phyloP scores from a whole-genome alignment of 2,329 filamentous ascomycete species.

The Phialocephala subalpina region DNA sequence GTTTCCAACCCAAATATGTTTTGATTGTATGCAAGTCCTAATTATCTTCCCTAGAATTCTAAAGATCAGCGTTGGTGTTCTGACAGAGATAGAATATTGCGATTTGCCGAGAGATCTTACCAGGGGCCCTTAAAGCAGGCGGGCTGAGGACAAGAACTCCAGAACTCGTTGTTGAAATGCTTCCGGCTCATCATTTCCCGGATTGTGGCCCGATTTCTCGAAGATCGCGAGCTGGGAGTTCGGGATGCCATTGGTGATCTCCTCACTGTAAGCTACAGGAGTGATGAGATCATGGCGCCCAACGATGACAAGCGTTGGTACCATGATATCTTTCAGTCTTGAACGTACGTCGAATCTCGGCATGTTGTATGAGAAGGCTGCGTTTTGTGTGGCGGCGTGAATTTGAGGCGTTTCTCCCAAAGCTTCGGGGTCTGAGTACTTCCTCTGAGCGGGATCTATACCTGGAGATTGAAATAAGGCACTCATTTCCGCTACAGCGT shows the following conservation, averaged over 20 bases:
- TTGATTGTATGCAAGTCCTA: no score
- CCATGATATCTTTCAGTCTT: neutral
- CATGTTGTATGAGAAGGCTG: neutral
- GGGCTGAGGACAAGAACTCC: neutral
- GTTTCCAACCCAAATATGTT: no score
- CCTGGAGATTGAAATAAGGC: neutral
- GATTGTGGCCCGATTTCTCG: neutral
- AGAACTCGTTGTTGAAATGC: neutral
- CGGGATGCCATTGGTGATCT: neutral
- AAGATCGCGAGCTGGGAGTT: neutral
- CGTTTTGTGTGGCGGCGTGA: neutral
- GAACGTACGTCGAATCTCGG: neutral
- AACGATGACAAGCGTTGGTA: neutral
- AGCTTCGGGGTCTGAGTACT: neutral
- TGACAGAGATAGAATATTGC: neutral
- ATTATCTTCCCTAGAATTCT: no score
- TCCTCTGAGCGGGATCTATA: neutral
- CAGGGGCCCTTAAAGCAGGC: neutral
- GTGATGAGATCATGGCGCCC: neutral
- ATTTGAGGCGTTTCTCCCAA: neutral
- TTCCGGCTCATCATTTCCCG: neutral
- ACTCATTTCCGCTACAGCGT: neutral
- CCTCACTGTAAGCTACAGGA: constrained; percentile 2
- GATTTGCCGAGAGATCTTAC: neutral
- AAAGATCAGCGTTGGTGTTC: no score